Base-by-base conservation (phyloP, 805 yeast genomes). In the Schizosaccharomyces pombe region DNA sequence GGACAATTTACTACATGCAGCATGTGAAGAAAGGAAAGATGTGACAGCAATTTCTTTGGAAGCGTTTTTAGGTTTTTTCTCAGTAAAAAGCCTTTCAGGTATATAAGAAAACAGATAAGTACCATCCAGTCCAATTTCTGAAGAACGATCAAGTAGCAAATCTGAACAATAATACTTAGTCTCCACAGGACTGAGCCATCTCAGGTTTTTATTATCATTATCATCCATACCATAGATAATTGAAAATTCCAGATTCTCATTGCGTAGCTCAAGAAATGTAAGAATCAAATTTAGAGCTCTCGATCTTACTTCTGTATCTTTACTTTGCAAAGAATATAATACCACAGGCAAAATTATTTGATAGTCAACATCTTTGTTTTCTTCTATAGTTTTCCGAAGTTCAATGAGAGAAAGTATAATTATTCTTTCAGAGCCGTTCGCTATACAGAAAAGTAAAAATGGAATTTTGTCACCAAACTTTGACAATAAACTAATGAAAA, bases 11-110 rank as follows among this genome's bases (percentile, higher is more conserved):
- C 73, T 67, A 6, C 68, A 59, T 39, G 69, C 63, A 61, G 84
- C 82, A 64, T 85, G 91, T 55, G 80, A 77, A 19, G 81, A 76
- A 61, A 85, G 71, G 59, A 79, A 82, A 0, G 86, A 75, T 55
- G 79, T 64, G 49, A 75, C 70, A 4, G 80, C 67, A 56, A 75
- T 73, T 53, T 58, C 60, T 26, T 52, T 24, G 12, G 43, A 51
- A 4, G 28, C 8, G 28, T 59, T 59, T 33, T 58, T 56, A 53
- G 52, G 55, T 55, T 53, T 57, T 29, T 49, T 58, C 33, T 57
- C 61, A 19, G 59, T 61, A 33, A 63, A 63, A 16, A 58, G 55
- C 33, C 60, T 57, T 37, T 63, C 65, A 47, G 47, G 39, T 1
- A 58, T 33, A 22, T 56, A 32, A 28, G 53, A 16, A 29, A 32